phyloP scores from a whole-genome alignment of 805 yeast species.

The Kuraishia ogatae region DNA sequence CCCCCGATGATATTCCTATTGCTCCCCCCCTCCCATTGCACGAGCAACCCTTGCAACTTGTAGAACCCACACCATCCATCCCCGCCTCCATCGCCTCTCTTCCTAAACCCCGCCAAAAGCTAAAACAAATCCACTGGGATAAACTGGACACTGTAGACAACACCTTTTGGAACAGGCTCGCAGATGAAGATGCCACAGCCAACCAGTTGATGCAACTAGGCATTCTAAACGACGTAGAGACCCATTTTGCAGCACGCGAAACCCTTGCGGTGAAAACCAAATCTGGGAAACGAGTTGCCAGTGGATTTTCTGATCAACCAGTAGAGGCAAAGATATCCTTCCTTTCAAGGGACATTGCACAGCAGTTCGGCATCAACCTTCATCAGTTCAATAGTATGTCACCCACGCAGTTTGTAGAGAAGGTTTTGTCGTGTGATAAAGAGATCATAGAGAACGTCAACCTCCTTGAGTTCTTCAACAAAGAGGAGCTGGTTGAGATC shows the following conservation, averaged over 20 bases:
- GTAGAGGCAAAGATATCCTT: slow-evolving; percentile 35
- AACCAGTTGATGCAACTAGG: slow-evolving; percentile 48
- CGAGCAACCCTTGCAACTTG: background rate
- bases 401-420: slow-evolving; percentile 45
- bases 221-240: slow-evolving; percentile 56
- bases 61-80: background rate
- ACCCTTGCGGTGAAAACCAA: slow-evolving; percentile 30
- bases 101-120: slow-evolving; percentile 47
- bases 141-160: slow-evolving; percentile 48
- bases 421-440: slow-evolving; percentile 53
- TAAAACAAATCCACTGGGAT: slow-evolving; percentile 83
- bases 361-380: slow-evolving; percentile 72
- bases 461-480: slow-evolving; percentile 61
- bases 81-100: slow-evolving; percentile 2
- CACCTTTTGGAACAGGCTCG: slow-evolving; percentile 53
- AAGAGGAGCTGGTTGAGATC: slow-evolving; percentile 54
- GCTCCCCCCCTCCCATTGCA: background rate
- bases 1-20: background rate
- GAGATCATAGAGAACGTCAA: slow-evolving; percentile 43
- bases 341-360: slow-evolving; percentile 63
- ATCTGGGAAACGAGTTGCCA: slow-evolving; percentile 11
- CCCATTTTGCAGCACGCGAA: slow-evolving; percentile 37
- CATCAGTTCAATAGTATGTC: slow-evolving; percentile 48
- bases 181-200: slow-evolving; percentile 33
- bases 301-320: slow-evolving; percentile 16